These are phyloP conservation scores for Yarrowia bubula DNA, from an alignment of 805 yeast species.

Conservation along the genomic window DNA sequence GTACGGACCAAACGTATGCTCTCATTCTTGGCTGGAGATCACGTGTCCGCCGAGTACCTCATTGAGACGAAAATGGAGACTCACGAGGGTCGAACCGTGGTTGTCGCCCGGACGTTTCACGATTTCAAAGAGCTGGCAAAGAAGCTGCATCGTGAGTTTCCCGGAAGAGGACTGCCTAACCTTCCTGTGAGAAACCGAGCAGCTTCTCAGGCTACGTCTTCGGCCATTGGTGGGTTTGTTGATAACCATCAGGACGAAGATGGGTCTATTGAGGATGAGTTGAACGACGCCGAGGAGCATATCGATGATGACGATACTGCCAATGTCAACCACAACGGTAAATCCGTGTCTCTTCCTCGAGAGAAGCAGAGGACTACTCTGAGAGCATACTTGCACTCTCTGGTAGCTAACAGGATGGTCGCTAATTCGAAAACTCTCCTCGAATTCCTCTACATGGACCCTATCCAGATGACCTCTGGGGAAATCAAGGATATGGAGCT, in stretches of 20 bases:
- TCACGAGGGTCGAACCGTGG: constrained; percentile 41
- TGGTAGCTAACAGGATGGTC: constrained; percentile 56
- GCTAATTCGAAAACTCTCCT: constrained; percentile 51
- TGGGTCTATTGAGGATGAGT: constrained; percentile 24
- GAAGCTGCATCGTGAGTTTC: constrained; percentile 51
- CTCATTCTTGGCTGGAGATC: constrained; percentile 31
- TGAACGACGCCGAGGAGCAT: constrained; percentile 27
- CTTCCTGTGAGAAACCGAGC: constrained; percentile 56
- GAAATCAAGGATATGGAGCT: constrained; percentile 57
- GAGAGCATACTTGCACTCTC: constrained; percentile 63
- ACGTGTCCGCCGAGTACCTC: constrained; percentile 38
- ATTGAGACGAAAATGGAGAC: constrained; percentile 35
- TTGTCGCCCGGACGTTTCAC: constrained; percentile 60
- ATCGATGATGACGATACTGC: constrained; percentile 32
- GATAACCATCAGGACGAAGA: constrained; percentile 30
- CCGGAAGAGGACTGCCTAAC: constrained; percentile 63
- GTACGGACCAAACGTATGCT: constrained; percentile 38
- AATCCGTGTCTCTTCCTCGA: constrained; percentile 47
- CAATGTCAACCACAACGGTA: constrained; percentile 5
- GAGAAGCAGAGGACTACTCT: constrained; percentile 77
- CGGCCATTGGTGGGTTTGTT: constrained; percentile 2
- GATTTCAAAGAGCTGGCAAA: constrained; percentile 63
- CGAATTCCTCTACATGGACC: constrained; percentile 50
- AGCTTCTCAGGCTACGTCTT: constrained; percentile 29
- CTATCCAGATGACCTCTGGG: constrained; percentile 43